phyloP scores from a whole-genome alignment of 176 grass and related monocot species.

The Elaeis guineensis region DNA sequence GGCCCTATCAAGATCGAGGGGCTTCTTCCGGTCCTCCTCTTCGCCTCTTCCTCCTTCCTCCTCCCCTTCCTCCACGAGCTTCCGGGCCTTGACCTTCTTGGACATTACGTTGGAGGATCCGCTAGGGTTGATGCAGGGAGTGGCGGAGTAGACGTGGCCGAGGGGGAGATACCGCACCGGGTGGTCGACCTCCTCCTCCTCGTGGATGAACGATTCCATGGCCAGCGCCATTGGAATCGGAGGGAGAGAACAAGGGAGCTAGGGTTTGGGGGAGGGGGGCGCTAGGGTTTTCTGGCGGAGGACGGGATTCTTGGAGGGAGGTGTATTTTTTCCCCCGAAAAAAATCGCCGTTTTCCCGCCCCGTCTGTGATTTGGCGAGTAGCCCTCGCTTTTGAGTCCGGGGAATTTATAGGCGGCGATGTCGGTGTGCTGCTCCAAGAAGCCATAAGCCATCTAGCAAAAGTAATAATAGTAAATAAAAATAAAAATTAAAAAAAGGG shows the following conservation, averaged over 20 bases:
- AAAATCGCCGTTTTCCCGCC: too few species aligned
- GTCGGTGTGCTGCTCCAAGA: too few species aligned
- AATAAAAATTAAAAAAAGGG: too few species aligned
- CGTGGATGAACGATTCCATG: constrained; percentile 44
- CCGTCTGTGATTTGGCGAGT: too few species aligned
- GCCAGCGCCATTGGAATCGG: constrained; percentile 53
- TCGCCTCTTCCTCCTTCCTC: background rate
- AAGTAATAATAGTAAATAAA: too few species aligned
- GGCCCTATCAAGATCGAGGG: background rate
- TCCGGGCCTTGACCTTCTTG: constrained; percentile 31
- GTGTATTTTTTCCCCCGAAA: too few species aligned
- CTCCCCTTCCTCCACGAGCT: background rate
- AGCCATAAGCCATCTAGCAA: too few species aligned
- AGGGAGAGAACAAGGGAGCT: background rate
- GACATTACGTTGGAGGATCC: constrained; percentile 11
- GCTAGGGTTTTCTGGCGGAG: constrained; percentile 4
- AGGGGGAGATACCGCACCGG: constrained; percentile 66
- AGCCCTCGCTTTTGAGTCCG: too few species aligned
- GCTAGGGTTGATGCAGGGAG: constrained; percentile 29
- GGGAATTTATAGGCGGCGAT: too few species aligned
- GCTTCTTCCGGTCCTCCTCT: background rate
- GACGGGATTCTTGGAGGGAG: too few species aligned
- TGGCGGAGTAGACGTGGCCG: constrained; percentile 73
- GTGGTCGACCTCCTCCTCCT: constrained; percentile 31
- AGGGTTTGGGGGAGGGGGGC: background rate